phyloP scores from a whole-genome alignment of 73 alveolate genomes.

The Paraurostyla sp. region DNA sequence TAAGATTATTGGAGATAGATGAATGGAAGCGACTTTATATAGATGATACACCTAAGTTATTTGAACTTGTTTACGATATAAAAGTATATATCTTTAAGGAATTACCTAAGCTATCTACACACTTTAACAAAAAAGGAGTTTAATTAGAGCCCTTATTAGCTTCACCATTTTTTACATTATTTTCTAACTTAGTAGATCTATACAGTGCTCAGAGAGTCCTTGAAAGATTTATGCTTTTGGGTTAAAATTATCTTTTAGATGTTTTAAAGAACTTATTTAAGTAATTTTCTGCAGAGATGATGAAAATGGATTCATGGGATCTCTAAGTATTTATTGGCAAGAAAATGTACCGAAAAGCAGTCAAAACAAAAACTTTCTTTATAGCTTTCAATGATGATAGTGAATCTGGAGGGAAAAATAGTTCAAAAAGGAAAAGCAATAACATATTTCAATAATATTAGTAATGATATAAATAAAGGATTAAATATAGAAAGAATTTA shows the following conservation, averaged over 20 bases:
- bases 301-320: slow-evolving; percentile 50
- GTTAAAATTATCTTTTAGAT: background rate
- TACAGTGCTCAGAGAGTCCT: background rate
- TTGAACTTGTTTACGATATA: background rate
- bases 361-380: background rate
- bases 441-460: too few species aligned
- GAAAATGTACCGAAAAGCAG: slow-evolving; percentile 4
- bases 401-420: too few species aligned
- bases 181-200: background rate
- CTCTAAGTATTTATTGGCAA: slow-evolving; percentile 1
- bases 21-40: background rate
- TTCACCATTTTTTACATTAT: slow-evolving; percentile 32
- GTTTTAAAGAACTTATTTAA: background rate
- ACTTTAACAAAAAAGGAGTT: background rate
- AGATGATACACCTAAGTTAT: slow-evolving; percentile 8
- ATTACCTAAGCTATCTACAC: background rate
- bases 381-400: too few species aligned
- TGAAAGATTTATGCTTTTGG: background rate
- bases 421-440: too few species aligned
- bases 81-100: background rate
- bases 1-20: background rate
- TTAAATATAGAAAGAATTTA: too few species aligned
- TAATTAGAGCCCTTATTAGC: slow-evolving; percentile 7
- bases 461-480: too few species aligned
- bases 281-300: background rate